Percentiles rank a stretch among this genome's conserved stretches.
Evolutionary conservation across 140 eudicot species (phyloP).

Genomic region (Ambrosia hybrid): DNA sequence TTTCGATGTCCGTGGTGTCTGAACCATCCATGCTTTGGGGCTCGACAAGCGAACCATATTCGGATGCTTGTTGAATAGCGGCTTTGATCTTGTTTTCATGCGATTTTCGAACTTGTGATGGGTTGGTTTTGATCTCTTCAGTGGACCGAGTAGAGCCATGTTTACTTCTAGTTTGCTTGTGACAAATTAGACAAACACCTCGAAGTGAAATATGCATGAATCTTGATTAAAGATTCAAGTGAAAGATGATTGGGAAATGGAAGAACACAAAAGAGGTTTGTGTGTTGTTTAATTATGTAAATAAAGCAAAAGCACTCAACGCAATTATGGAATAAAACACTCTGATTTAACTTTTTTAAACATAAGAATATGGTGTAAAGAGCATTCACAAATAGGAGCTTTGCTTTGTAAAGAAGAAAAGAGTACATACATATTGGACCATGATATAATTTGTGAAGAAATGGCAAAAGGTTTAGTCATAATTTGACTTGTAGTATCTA

Average conservation of each 20-base stretch:
- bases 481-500: no score
- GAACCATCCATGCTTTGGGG: slow-evolving; percentile 58
- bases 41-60: slow-evolving; percentile 66
- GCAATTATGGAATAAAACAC: slow-evolving; percentile 44
- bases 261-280: slow-evolving; percentile 16
- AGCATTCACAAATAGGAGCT: slow-evolving; percentile 24
- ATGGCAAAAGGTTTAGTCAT: no score
- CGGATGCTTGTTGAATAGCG: slow-evolving; percentile 67
- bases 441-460: background rate
- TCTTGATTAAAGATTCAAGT: slow-evolving; percentile 18
- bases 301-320: slow-evolving; percentile 52
- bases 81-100: slow-evolving; percentile 45
- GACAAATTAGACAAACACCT: slow-evolving; percentile 33
- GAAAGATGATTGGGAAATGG: slow-evolving; percentile 21
- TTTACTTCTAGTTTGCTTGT: slow-evolving; percentile 37
- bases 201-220: slow-evolving; percentile 57
- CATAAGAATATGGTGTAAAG: slow-evolving; percentile 10
- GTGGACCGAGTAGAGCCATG: slow-evolving; percentile 27
- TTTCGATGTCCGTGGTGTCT: slow-evolving; percentile 50
- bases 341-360: slow-evolving; percentile 40
- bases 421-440: slow-evolving; percentile 13
- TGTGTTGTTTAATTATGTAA: slow-evolving; percentile 9
- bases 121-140: slow-evolving; percentile 32
- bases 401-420: slow-evolving; percentile 42
- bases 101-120: slow-evolving; percentile 33